A percentile compares a stretch with the other conserved stretches of the same genome.
These are phyloP conservation scores for Rostrohypoxylon terebratum DNA, from an alignment of 495 filamentous ascomycete species.

Conservation along the genomic window DNA sequence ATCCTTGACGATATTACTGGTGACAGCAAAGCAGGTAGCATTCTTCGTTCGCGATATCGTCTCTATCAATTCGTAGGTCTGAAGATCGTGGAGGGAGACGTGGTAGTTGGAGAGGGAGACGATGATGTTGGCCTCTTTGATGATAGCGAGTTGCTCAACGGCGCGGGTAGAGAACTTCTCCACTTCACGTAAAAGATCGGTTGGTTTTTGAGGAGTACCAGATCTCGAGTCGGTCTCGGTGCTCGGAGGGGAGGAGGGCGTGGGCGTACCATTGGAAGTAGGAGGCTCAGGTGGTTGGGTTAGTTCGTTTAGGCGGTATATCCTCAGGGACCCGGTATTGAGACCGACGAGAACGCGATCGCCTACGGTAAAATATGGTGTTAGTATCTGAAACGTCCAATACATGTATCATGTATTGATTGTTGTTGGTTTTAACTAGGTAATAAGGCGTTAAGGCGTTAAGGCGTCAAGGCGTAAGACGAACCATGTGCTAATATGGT, in stretches of 20 bases:
- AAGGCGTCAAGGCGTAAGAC: slow-evolving; percentile 16
- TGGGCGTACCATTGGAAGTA: slow-evolving; percentile 32
- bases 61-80: slow-evolving; percentile 83
- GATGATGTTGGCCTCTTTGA: slow-evolving; percentile 92
- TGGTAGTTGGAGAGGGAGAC: slow-evolving; percentile 90
- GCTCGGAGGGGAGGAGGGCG: slow-evolving; percentile 28
- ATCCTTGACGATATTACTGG: slow-evolving; percentile 94
- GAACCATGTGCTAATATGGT: slow-evolving; percentile 89
- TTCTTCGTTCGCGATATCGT: slow-evolving; percentile 79
- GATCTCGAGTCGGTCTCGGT: slow-evolving; percentile 14
- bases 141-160: slow-evolving; percentile 91
- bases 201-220: slow-evolving; percentile 64
- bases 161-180: slow-evolving; percentile 92
- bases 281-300: slow-evolving; percentile 34
- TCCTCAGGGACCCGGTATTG: slow-evolving; percentile 86
- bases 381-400: slow-evolving; percentile 16
- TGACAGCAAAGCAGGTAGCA: slow-evolving; percentile 90
- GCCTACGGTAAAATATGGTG: slow-evolving; percentile 58
- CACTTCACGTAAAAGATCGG: slow-evolving; percentile 86
- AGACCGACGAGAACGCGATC: slow-evolving; percentile 92
- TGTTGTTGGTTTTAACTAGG: too few relatives aligned
- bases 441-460: too few relatives aligned
- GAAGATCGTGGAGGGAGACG: slow-evolving; percentile 88
- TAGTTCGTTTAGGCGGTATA: slow-evolving; percentile 87
- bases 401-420: background rate